Evolutionary conservation across 2,329 filamentous ascomycete genomes (phyloP).

Genomic region (Sarocladiaceae sp.): DNA sequence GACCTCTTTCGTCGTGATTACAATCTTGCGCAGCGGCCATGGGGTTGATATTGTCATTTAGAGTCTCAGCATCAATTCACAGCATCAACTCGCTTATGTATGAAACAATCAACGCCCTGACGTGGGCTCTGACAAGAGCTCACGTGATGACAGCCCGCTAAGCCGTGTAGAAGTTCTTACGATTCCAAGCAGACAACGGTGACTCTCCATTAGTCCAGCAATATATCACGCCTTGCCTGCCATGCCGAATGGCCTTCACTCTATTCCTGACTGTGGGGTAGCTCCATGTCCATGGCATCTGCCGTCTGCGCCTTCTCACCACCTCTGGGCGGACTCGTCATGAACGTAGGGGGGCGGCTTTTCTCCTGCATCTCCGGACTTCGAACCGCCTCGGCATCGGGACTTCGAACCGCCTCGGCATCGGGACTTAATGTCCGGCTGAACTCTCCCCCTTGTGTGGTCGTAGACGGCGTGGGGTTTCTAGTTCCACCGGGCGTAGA

Average conservation of each 20-base stretch:
- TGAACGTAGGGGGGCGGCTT: constrained; percentile 21
- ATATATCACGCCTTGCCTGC: too few species aligned
- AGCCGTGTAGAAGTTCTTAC: too few species aligned
- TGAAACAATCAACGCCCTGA: constrained; percentile 1
- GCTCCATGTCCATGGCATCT: constrained; percentile 35
- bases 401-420: constrained; percentile 15
- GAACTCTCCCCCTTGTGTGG: not conserved
- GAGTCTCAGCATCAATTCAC: not conserved
- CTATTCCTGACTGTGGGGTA: constrained; percentile 14
- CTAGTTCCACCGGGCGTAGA: not conserved
- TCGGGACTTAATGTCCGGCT: constrained; percentile 14
- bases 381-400: constrained; percentile 16
- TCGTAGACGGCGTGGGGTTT: not conserved
- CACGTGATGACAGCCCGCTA: too few species aligned
- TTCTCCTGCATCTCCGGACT: constrained; percentile 44
- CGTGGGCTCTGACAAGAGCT: not conserved
- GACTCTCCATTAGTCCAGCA: too few species aligned
- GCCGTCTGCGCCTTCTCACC: constrained; percentile 17
- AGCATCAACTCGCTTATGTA: not conserved
- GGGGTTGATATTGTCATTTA: too few species aligned
- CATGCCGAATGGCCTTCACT: too few species aligned
- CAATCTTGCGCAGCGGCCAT: too few species aligned
- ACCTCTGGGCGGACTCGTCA: constrained; percentile 15
- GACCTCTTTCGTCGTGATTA: too few species aligned
- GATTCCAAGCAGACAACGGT: too few species aligned